Base-by-base conservation (phyloP, 2,329 filamentous ascomycete species). In the Penicillium expansum region DNA sequence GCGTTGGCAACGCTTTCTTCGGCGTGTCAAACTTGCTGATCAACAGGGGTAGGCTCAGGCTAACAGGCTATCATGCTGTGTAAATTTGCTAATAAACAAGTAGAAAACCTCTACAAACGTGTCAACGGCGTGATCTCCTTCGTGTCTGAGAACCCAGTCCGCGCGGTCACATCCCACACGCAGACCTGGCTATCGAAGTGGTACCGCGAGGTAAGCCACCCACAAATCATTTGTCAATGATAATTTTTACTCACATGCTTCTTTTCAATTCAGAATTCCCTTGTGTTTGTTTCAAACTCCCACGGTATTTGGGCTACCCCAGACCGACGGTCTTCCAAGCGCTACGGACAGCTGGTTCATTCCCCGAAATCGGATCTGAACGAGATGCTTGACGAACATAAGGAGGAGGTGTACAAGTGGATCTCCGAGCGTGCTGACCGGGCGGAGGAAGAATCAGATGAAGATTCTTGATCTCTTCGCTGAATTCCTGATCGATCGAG, bases 1-100 rank as follows among this genome's bases (percentile, higher is more conserved):
- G 94, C 0, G 86, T 96, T 1, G 94, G 94, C n/a, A 88, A 91
- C 66, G 90, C 94, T 1, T 96, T 94, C 68, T 80, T 89, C 3
- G 92, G 91, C 1, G 84, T 97, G 47, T 88, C 94, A 56, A 84
- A 92, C 55, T 83, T 97, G 5, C 80, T 97, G 6, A 87, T 88
- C 10, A 88, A 88, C 64, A 82, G 91, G 77, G 86, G 90, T 90
- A 80, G 57, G 74, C 63, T 41, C 45, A 3, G 30, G 38, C n/a
- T 24, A 14, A 24, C 30, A 45, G 13, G 3, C n/a, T 48, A 37
- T 22, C 10, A 22, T 14, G 16, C 20, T n/a, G 5, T 47, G 27
- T 1, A 38, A 42, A 41, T 53, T 54, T 16, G 42, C 57, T 69
- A 37, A 65, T 30, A 8, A 13, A 9, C 49, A 14, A 52, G 20